A percentile compares a stretch with the other conserved stretches of the same genome.
phyloP scores from a whole-genome alignment of 2,329 filamentous ascomycete species.

The Herpotrichia juniperi region DNA sequence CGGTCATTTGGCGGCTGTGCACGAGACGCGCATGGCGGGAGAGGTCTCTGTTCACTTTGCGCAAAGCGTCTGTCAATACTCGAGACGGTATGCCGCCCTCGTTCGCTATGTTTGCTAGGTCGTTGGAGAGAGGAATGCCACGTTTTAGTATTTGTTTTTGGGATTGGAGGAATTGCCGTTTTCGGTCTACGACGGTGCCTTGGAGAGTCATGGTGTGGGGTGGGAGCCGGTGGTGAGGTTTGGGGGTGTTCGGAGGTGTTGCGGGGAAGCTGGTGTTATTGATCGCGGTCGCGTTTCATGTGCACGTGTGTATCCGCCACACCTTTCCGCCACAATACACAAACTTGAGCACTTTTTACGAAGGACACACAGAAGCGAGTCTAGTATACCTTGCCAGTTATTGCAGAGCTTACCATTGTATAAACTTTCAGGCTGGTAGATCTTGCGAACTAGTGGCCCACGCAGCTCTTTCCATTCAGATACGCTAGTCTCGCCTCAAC shows the following conservation, averaged over 20 bases:
- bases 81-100: constrained; percentile 55
- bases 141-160: constrained; percentile 70
- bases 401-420: too few relatives aligned
- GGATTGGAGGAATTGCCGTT: constrained; percentile 66
- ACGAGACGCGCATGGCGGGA: constrained; percentile 69
- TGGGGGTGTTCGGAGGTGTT: background rate
- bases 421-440: too few relatives aligned
- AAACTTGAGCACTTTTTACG: too few relatives aligned
- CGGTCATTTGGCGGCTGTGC: constrained; percentile 71
- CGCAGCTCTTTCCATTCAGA: too few relatives aligned
- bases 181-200: constrained; percentile 61
- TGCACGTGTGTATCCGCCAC: background rate
- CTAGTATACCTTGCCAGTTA: too few relatives aligned
- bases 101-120: constrained; percentile 59
- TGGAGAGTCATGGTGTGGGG: constrained; percentile 11
- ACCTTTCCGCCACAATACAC: too few relatives aligned
- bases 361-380: too few relatives aligned
- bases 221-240: background rate
- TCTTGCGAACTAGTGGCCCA: too few relatives aligned
- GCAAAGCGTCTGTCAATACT: constrained; percentile 56
- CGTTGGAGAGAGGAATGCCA: constrained; percentile 61
- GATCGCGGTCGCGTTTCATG: background rate
- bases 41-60: constrained; percentile 67
- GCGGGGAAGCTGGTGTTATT: background rate
- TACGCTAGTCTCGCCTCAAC: too few relatives aligned